Evolutionary conservation across 495 filamentous ascomycete species (phyloP).

Genomic region (Penicillium pancosmium): DNA sequence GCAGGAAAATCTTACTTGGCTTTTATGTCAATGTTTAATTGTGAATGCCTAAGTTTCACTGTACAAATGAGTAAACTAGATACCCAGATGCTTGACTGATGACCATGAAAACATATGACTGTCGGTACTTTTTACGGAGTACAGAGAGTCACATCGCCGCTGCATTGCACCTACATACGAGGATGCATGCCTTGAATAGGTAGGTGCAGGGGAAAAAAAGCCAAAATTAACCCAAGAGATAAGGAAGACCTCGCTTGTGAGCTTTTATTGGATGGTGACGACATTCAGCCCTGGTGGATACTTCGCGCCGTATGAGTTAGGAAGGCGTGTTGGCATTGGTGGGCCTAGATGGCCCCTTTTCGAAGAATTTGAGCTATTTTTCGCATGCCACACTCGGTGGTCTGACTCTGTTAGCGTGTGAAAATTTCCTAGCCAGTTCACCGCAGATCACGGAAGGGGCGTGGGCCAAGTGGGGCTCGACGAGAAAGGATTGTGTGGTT

Average conservation of each 20-base stretch:
- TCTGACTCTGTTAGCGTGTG: slow-evolving; percentile 12
- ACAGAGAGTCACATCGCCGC: not conserved
- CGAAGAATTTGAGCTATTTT: slow-evolving; percentile 5
- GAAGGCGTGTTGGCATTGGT: slow-evolving; percentile 14
- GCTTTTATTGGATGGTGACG: not conserved
- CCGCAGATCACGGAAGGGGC: slow-evolving; percentile 27
- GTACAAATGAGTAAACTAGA: not conserved
- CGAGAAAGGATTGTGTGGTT: slow-evolving; percentile 22
- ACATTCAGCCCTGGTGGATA: slow-evolving; percentile 1
- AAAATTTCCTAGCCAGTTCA: slow-evolving; percentile 18
- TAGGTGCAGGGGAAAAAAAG: not conserved
- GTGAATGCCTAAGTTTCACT: too few species aligned
- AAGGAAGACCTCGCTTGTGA: not conserved
- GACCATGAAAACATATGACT: not conserved
- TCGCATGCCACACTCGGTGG: slow-evolving; percentile 3
- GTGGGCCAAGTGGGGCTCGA: slow-evolving; percentile 21
- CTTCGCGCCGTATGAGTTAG: slow-evolving; percentile 8
- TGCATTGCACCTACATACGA: too few species aligned
- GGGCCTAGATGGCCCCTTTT: slow-evolving; percentile 14
- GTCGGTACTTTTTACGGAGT: not conserved
- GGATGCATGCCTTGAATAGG: too few species aligned
- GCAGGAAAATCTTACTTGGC: too few species aligned
- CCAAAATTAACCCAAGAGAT: not conserved
- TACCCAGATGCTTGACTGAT: not conserved
- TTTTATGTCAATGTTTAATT: too few species aligned